Evolutionary conservation across 805 yeast genomes (phyloP).

Genomic region (Starmera pachycereana): DNA sequence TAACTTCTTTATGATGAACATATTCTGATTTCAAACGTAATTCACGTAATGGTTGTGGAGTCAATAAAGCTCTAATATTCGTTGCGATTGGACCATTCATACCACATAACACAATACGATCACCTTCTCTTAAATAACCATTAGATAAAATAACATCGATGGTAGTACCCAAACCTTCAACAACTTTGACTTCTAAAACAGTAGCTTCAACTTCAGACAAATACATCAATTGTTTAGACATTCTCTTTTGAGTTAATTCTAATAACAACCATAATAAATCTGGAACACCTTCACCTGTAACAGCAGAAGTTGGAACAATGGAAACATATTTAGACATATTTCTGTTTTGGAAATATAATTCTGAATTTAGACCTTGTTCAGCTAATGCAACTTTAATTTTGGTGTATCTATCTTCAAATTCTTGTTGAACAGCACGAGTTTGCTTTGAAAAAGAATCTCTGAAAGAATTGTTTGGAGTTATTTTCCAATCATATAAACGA

Average conservation of each 20-base stretch:
- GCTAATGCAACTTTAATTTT: slow-evolving; percentile 84
- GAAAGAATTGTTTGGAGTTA: slow-evolving; percentile 86
- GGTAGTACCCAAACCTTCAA: slow-evolving; percentile 98
- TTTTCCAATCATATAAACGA: slow-evolving; percentile 92
- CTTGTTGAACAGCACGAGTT: slow-evolving; percentile 76
- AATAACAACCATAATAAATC: slow-evolving; percentile 92
- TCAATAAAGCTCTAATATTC: slow-evolving; percentile 85
- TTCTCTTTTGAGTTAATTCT: slow-evolving; percentile 95
- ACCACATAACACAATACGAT: slow-evolving; percentile 91
- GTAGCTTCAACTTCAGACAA: slow-evolving; percentile 92
- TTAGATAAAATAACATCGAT: slow-evolving; percentile 97
- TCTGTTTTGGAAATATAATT: slow-evolving; percentile 89
- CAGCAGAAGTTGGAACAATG: slow-evolving; percentile 97
- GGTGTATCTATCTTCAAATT: slow-evolving; percentile 80
- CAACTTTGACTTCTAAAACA: slow-evolving; percentile 91
- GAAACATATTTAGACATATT: slow-evolving; percentile 91
- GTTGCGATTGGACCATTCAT: slow-evolving; percentile 98
- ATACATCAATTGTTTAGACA: slow-evolving; percentile 98
- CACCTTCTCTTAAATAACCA: slow-evolving; percentile 93
- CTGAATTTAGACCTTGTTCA: slow-evolving; percentile 98
- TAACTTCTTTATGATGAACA: slow-evolving; percentile 93
- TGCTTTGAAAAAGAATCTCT: slow-evolving; percentile 87
- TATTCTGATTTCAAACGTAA: slow-evolving; percentile 94
- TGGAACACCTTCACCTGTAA: slow-evolving; percentile 99
- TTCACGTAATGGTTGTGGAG: slow-evolving; percentile 97